phyloP scores from a whole-genome alignment of 495 filamentous ascomycete species.

The Annulohypoxylon stygium region DNA sequence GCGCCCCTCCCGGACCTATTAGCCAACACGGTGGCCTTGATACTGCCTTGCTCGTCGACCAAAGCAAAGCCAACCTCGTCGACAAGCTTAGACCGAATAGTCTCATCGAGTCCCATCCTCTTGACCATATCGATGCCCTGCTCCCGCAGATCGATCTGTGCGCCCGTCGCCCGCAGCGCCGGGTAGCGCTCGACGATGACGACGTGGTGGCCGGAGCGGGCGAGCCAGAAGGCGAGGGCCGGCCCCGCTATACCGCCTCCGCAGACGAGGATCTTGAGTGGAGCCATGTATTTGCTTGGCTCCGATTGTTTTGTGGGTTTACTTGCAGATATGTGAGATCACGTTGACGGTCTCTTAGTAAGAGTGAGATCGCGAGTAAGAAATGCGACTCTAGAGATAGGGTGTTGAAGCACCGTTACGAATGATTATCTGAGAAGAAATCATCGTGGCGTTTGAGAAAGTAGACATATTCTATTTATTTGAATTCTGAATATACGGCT shows the following conservation, averaged over 20 bases:
- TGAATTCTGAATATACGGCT: neutral
- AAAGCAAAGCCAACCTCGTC: constrained; percentile 62
- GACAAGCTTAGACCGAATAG: constrained; percentile 55
- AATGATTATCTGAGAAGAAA: neutral
- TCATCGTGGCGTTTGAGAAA: neutral
- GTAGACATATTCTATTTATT: neutral
- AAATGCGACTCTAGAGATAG: neutral
- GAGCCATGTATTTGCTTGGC: constrained; percentile 24
- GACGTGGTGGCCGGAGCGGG: constrained; percentile 62
- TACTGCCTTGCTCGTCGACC: constrained; percentile 54
- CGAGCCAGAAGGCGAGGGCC: constrained; percentile 65
- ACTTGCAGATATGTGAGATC: neutral
- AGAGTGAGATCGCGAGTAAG: neutral
- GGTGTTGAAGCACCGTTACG: neutral
- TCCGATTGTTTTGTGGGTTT: neutral
- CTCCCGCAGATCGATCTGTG: constrained; percentile 66
- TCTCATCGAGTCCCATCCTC: constrained; percentile 64
- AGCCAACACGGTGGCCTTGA: constrained; percentile 57
- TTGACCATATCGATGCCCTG: constrained; percentile 63
- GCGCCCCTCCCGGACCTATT: constrained; percentile 55
- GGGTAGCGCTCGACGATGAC: constrained; percentile 67
- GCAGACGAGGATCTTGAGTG: constrained; percentile 50
- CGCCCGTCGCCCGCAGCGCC: constrained; percentile 60
- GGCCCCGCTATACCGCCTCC: constrained; percentile 59
- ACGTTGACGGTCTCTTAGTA: neutral